Conservation (phyloP, 495 filamentous ascomycete species). For the Paragyromitra xinjiangensis region DNA sequence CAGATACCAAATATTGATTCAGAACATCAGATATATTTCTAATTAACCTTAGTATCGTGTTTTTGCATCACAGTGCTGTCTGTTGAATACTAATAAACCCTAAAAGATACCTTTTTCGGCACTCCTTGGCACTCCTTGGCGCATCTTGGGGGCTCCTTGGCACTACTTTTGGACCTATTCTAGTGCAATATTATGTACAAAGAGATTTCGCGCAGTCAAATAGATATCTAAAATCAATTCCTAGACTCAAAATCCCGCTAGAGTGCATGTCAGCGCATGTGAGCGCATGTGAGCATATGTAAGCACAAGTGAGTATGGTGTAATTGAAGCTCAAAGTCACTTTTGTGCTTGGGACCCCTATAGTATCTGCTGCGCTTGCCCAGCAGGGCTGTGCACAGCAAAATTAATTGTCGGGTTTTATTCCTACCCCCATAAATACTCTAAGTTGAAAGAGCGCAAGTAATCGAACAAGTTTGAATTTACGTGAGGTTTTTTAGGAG, state of each 20-base stretch:
- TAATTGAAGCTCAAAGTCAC: neutral
- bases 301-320: neutral
- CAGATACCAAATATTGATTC: neutral
- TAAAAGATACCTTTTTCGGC: neutral
- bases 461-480: neutral
- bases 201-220: neutral
- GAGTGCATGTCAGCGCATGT: neutral
- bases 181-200: neutral
- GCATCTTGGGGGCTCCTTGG: neutral
- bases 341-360: neutral
- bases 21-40: neutral
- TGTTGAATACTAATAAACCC: neutral
- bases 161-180: neutral
- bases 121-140: too few species aligned
- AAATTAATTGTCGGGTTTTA: neutral
- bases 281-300: too few species aligned
- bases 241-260: neutral
- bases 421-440: neutral
- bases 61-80: too few species aligned
- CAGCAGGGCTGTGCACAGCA: neutral
- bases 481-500: neutral
- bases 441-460: neutral
- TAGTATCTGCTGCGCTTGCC: neutral
- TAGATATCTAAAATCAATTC: neutral
- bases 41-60: neutral